These are phyloP conservation scores for Rhizopogon roseolus DNA, from an alignment of 768 basidiomycete species.

Conservation along the genomic window DNA sequence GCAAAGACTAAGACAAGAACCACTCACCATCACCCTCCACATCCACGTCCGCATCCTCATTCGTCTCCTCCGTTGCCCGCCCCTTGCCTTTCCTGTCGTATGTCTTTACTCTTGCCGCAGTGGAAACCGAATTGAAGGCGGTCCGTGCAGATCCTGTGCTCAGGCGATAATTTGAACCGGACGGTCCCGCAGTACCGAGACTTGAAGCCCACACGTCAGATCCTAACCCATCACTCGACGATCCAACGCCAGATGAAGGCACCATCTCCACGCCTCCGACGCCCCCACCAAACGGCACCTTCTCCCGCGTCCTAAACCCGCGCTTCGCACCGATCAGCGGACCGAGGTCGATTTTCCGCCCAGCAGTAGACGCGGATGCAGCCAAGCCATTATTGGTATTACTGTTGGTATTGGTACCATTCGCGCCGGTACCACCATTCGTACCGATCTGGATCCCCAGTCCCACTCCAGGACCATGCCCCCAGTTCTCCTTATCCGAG, in stretches of 20 bases:
- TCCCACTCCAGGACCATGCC: not conserved
- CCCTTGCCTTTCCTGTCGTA: slow-evolving; percentile 24
- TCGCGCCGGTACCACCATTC: slow-evolving; percentile 13
- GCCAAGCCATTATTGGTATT: not conserved
- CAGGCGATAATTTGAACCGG: not conserved
- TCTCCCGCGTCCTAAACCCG: slow-evolving; percentile 60
- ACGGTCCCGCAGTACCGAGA: not conserved
- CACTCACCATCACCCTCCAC: slow-evolving; percentile 18
- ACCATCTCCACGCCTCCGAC: slow-evolving; percentile 62
- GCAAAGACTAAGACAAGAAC: not conserved
- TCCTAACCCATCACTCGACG: not conserved
- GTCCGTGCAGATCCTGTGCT: not conserved
- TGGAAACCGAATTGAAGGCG: not conserved
- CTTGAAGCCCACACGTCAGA: not conserved
- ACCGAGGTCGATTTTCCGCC: slow-evolving; percentile 43
- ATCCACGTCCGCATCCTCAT: slow-evolving; percentile 11
- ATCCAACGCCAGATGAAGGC: slow-evolving; percentile 9
- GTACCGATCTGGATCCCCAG: not conserved
- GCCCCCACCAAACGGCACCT: slow-evolving; percentile 52
- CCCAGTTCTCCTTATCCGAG: not conserved
- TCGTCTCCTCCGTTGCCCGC: slow-evolving; percentile 3
- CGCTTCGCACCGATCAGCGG: slow-evolving; percentile 57
- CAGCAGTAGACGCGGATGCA: not conserved
- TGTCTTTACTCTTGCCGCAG: too few species aligned
- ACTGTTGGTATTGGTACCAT: not conserved